Conservation (phyloP, 371 early-diverging fungal genomes). For the Rhizopus delemar region DNA sequence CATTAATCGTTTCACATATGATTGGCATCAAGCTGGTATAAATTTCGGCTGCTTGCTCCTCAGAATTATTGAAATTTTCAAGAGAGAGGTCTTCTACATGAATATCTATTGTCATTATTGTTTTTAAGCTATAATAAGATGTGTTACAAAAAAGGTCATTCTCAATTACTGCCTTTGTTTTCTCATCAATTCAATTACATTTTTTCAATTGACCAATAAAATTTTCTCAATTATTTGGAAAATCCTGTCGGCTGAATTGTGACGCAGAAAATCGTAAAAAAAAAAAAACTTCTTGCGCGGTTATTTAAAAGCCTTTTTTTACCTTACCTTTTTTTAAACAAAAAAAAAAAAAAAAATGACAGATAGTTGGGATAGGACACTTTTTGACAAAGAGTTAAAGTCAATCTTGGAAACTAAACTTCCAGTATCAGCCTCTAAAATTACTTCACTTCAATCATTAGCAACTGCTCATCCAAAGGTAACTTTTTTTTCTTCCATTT, state of each 20-base stretch:
- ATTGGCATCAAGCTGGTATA: too few species aligned
- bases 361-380: slow-evolving; percentile 49
- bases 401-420: slow-evolving; percentile 53
- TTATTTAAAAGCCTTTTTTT: slow-evolving; percentile 1
- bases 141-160: too few species aligned
- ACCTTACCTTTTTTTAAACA: not conserved
- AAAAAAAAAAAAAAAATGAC: slow-evolving; percentile 24
- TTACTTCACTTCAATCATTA: slow-evolving; percentile 50
- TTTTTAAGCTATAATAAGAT: too few species aligned
- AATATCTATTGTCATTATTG: too few species aligned
- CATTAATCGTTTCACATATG: too few species aligned
- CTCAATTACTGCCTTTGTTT: too few species aligned
- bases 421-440: slow-evolving; percentile 68
- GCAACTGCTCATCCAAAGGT: slow-evolving; percentile 63
- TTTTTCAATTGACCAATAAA: too few species aligned
- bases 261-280: not conserved
- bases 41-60: too few species aligned
- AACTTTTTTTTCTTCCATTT: slow-evolving; percentile 6
- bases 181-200: too few species aligned
- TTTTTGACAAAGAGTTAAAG: slow-evolving; percentile 63
- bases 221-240: too few species aligned
- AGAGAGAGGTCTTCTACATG: too few species aligned
- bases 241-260: not conserved
- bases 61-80: too few species aligned
- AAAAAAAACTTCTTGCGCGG: slow-evolving; percentile 1